These are phyloP conservation scores for Byssochlamys sp. DNA, from an alignment of 2,329 filamentous ascomycete genomes.

Conservation along the genomic window DNA sequence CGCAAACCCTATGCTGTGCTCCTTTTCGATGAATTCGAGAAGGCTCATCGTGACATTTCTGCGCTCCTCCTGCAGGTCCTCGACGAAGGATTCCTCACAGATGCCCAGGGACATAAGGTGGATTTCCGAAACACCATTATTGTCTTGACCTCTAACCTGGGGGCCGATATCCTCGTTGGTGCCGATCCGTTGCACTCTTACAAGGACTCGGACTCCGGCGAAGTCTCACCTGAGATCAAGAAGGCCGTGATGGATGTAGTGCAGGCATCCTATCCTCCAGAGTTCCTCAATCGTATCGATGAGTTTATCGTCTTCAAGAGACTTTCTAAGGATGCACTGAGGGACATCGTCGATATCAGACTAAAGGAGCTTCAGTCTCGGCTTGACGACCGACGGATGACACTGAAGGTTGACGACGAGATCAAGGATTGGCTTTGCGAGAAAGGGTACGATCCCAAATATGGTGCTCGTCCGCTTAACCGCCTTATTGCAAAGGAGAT, in stretches of 20 bases:
- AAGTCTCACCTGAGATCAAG: constrained; percentile 64
- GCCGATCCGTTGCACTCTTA: constrained; percentile 57
- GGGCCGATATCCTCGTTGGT: constrained; percentile 79
- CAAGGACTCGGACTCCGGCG: constrained; percentile 53
- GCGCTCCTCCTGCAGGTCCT: constrained; percentile 85
- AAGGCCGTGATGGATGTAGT: constrained; percentile 83
- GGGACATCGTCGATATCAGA: constrained; percentile 89
- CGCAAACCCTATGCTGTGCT: constrained; percentile 92
- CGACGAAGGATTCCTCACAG: constrained; percentile 90
- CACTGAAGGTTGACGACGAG: constrained; percentile 57
- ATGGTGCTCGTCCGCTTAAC: constrained; percentile 83
- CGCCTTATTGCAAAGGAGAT: constrained; percentile 83
- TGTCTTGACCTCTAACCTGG: constrained; percentile 89
- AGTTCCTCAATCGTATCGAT: constrained; percentile 93
- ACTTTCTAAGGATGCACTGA: constrained; percentile 64
- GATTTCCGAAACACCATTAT: constrained; percentile 96
- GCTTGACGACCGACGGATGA: constrained; percentile 76
- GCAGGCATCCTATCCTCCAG: constrained; percentile 63
- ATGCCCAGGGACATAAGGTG: constrained; percentile 89
- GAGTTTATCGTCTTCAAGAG: constrained; percentile 95
- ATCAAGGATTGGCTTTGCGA: constrained; percentile 82
- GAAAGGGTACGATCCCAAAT: constrained; percentile 80
- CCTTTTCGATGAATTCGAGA: constrained; percentile 95
- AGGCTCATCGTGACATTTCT: constrained; percentile 90
- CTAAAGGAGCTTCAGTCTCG: constrained; percentile 72